phyloP scores from a whole-genome alignment of 2,329 filamentous ascomycete genomes.

The Trichoderma lentiforme region DNA sequence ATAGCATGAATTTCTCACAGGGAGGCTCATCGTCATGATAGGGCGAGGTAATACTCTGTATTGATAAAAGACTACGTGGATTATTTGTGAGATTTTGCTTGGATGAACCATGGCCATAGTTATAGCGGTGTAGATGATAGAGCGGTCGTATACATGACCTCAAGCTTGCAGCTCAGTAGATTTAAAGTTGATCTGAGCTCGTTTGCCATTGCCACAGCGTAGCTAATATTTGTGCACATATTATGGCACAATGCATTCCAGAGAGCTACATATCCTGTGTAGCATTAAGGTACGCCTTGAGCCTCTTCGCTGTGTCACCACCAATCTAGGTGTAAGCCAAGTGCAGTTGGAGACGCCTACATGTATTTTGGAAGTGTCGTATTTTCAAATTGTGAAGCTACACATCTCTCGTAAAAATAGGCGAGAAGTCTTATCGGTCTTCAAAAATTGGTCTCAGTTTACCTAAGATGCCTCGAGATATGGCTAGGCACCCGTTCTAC shows the following conservation, averaged over 20 bases:
- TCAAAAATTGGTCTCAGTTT: background rate
- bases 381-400: background rate
- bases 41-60: background rate
- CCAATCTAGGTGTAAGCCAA: background rate
- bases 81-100: background rate
- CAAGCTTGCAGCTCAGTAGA: background rate
- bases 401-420: background rate
- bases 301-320: background rate
- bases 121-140: background rate
- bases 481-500: background rate
- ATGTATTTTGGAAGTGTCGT: background rate
- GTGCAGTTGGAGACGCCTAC: background rate
- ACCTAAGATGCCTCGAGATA: background rate
- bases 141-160: background rate
- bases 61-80: background rate
- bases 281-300: background rate
- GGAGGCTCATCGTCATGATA: conserved; percentile 22
- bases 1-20: conserved; percentile 82
- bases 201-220: background rate
- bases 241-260: background rate
- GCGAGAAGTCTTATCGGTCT: background rate
- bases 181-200: background rate
- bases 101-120: no score
- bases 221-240: background rate
- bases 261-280: background rate